phyloP scores from a whole-genome alignment of 2,329 filamentous ascomycete species.

The Xylaria sp. region DNA sequence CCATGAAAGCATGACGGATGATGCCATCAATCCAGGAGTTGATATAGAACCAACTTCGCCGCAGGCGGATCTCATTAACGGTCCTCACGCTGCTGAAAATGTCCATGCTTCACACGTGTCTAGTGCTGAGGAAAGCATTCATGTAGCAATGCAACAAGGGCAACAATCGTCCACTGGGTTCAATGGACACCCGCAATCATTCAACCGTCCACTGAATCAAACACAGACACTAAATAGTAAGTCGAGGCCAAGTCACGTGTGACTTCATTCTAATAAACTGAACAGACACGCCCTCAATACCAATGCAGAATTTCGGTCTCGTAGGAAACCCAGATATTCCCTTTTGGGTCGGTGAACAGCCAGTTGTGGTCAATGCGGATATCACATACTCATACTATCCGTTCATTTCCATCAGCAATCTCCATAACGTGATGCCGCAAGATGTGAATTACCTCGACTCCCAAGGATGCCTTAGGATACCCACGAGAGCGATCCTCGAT shows the following conservation, averaged over 20 bases:
- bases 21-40: conserved; percentile 46
- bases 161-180: conserved; percentile 30
- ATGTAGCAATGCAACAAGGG: conserved; percentile 31
- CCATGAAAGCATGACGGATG: conserved; percentile 46
- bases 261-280: conserved; percentile 5
- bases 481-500: conserved; percentile 55
- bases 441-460: conserved; percentile 60
- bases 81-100: conserved; percentile 30
- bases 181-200: conserved; percentile 32
- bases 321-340: conserved; percentile 40
- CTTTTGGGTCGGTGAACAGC: conserved; percentile 47
- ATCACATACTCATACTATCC: conserved; percentile 59
- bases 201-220: conserved; percentile 37
- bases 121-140: conserved; percentile 24
- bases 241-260: neutral
- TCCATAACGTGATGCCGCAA: conserved; percentile 55
- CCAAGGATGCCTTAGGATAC: conserved; percentile 60
- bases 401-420: conserved; percentile 54
- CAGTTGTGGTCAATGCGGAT: conserved; percentile 46
- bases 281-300: conserved; percentile 31
- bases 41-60: conserved; percentile 43
- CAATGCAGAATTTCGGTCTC: conserved; percentile 40
- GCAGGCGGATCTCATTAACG: conserved; percentile 34
- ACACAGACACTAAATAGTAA: conserved; percentile 39
- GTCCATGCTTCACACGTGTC: conserved; percentile 32